A percentile compares a stretch with the other conserved stretches of the same genome.
Evolutionary conservation across 2,329 filamentous ascomycete genomes (phyloP).

Genomic region (Arthrobotrys conoides): DNA sequence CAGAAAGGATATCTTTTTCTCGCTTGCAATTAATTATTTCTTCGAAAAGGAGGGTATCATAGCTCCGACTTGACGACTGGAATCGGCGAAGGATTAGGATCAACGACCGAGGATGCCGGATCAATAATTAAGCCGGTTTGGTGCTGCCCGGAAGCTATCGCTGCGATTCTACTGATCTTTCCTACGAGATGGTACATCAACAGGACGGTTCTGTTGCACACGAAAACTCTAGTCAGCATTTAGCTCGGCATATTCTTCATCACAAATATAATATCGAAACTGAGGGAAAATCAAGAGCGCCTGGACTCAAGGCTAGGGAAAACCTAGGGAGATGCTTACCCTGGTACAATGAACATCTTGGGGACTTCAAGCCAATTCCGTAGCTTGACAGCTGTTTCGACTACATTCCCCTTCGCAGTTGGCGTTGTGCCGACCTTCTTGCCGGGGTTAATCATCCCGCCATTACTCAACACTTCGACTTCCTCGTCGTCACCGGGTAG

Average conservation of each 20-base stretch:
- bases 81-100: constrained; percentile 22
- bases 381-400: constrained; percentile 75
- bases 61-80: background rate
- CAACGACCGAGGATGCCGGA: constrained; percentile 1
- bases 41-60: constrained; percentile 4
- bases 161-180: constrained; percentile 55
- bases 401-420: constrained; percentile 58
- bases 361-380: constrained; percentile 72
- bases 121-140: constrained; percentile 17
- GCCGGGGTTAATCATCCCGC: constrained; percentile 60
- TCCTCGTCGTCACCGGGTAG: constrained; percentile 79
- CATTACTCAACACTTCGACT: constrained; percentile 38
- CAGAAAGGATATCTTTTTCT: background rate
- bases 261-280: no score
- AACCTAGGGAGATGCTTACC: constrained; percentile 59
- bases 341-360: constrained; percentile 72
- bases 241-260: constrained; percentile 9
- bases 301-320: no score
- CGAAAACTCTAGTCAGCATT: constrained; percentile 44
- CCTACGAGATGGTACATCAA: constrained; percentile 58
- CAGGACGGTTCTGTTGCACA: constrained; percentile 46
- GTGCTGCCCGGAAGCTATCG: constrained; percentile 8
- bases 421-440: constrained; percentile 66
- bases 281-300: no score
- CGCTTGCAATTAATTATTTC: background rate